These are phyloP conservation scores for Calamus simplicifolius DNA, from an alignment of 176 grass and related monocot genomes.

Conservation along the genomic window DNA sequence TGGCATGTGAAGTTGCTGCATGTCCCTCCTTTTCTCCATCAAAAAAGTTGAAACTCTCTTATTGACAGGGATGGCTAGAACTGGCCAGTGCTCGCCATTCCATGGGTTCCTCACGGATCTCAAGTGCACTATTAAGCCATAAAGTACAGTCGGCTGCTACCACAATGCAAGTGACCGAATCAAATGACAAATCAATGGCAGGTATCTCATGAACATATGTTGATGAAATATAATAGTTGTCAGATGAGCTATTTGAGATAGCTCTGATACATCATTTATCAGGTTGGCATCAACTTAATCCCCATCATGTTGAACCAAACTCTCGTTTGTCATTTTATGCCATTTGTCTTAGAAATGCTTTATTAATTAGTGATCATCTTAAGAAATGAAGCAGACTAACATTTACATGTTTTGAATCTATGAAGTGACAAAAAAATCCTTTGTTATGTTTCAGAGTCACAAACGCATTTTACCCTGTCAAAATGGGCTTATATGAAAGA, in stretches of 20 bases:
- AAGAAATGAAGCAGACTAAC: no score
- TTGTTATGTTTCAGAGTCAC: constrained; percentile 37
- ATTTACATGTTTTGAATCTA: not conserved
- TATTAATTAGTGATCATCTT: no score
- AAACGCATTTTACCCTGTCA: constrained; percentile 45
- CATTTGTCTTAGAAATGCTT: no score
- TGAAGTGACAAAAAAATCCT: not conserved
- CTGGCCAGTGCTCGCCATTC: constrained; percentile 81
- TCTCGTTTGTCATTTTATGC: no score
- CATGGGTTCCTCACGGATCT: constrained; percentile 68
- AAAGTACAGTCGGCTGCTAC: constrained; percentile 76
- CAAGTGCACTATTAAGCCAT: constrained; percentile 63
- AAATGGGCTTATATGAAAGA: constrained; percentile 44
- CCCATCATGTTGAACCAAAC: no score
- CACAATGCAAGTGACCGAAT: constrained; percentile 48
- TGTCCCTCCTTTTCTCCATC: no score
- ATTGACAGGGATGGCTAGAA: constrained; percentile 77
- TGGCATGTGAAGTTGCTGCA: no score
- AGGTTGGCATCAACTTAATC: no score
- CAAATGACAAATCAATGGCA: constrained; percentile 19
- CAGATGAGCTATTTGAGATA: no score
- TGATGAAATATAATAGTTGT: no score
- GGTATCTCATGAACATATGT: constrained; percentile 24
- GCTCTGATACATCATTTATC: no score
- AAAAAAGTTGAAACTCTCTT: no score